Conservation (phyloP, 345 rosid species). For the Salix udensis region DNA sequence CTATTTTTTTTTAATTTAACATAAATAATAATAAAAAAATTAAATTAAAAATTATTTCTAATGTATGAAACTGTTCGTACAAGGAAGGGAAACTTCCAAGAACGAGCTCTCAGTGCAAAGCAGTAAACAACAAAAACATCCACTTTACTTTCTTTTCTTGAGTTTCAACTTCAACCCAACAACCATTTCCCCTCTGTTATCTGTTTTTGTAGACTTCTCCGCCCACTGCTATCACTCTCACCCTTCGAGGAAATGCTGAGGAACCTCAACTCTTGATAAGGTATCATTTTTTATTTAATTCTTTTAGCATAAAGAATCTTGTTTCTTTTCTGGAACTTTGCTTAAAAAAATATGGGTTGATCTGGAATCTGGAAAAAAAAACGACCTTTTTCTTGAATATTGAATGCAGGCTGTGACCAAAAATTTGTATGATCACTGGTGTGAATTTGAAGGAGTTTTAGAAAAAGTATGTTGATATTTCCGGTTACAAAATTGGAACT, state of each 20-base stretch:
- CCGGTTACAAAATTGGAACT: not conserved
- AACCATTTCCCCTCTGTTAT: not conserved
- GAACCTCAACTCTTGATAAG: not conserved
- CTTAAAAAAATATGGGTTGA: not conserved
- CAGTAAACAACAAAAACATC: not conserved
- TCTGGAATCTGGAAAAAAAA: not conserved
- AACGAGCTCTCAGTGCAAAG: not conserved
- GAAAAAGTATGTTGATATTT: not conserved
- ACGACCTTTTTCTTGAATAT: not conserved
- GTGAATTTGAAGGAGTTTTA: not conserved
- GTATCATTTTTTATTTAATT: not conserved
- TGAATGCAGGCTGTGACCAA: not conserved
- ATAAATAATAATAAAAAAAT: no score
- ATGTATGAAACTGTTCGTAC: not conserved
- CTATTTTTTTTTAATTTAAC: no score
- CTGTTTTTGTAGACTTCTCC: not conserved
- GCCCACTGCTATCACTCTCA: slow-evolving; percentile 2
- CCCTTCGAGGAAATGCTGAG: not conserved
- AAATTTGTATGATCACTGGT: not conserved
- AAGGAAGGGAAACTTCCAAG: slow-evolving; percentile 24
- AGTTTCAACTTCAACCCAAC: not conserved
- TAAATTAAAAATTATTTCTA: no score
- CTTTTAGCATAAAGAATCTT: not conserved
- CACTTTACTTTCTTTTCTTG: not conserved
- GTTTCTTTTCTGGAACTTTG: not conserved